These are phyloP conservation scores for Lodderomyces orthopsilosis DNA, from an alignment of 1,139 yeast genomes.

Conservation along the genomic window DNA sequence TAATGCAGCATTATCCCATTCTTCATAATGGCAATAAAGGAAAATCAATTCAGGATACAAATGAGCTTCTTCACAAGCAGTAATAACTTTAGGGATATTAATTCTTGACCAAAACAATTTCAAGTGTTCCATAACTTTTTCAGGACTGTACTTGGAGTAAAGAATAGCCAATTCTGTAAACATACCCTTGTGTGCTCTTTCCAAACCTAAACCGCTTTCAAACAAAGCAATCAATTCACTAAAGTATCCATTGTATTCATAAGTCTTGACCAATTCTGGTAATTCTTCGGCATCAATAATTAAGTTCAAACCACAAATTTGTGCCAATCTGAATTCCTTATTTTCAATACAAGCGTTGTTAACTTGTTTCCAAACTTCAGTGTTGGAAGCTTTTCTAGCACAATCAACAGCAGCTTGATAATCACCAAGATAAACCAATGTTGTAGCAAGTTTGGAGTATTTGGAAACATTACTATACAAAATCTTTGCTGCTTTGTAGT, in stretches of 20 bases:
- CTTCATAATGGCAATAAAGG: conserved; percentile 96
- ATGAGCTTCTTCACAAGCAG: conserved; percentile 92
- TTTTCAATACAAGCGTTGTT: conserved; percentile 95
- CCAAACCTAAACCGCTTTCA: conserved; percentile 94
- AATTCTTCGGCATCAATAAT: conserved; percentile 97
- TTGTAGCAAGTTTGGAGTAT: conserved; percentile 93
- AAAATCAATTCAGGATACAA: conserved; percentile 95
- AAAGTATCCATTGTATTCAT: conserved; percentile 89
- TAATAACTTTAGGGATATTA: conserved; percentile 94
- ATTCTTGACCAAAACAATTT: conserved; percentile 97
- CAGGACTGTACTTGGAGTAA: conserved; percentile 88
- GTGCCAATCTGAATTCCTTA: conserved; percentile 94
- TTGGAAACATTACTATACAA: conserved; percentile 84
- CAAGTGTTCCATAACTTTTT: conserved; percentile 92
- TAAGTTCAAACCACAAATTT: conserved; percentile 96
- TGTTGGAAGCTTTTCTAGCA: conserved; percentile 96
- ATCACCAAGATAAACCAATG: conserved; percentile 86
- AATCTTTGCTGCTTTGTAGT: conserved; percentile 90
- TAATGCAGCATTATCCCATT: conserved; percentile 98
- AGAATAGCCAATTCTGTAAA: conserved; percentile 92
- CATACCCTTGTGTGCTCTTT: conserved; percentile 99
- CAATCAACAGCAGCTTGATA: conserved; percentile 98
- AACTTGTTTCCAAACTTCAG: conserved; percentile 95
- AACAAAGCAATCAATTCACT: conserved; percentile 87
- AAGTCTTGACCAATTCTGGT: conserved; percentile 81